Evolutionary conservation across 345 rosid genomes (phyloP).

Genomic region (Crucihimalaya himalaica): DNA sequence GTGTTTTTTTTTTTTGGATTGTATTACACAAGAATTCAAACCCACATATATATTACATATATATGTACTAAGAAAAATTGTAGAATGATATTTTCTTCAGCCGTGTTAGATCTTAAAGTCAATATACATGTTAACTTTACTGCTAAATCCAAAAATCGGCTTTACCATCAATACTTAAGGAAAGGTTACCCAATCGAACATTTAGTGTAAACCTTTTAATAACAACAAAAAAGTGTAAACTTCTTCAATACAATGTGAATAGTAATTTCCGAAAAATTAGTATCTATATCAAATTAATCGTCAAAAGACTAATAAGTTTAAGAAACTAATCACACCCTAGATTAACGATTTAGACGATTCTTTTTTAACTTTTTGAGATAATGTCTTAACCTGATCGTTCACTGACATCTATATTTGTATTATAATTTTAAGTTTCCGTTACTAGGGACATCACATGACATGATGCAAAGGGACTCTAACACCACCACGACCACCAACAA

Average conservation of each 20-base stretch:
- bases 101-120: background rate
- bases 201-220: background rate
- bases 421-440: background rate
- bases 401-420: background rate
- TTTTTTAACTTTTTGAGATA: background rate
- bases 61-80: background rate
- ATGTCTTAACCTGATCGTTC: background rate
- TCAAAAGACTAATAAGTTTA: background rate
- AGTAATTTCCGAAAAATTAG: background rate
- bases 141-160: background rate
- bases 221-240: background rate
- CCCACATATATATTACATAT: background rate
- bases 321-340: background rate
- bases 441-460: slow-evolving; percentile 31
- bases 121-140: background rate
- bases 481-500: background rate
- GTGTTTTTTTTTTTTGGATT: no score
- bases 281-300: background rate
- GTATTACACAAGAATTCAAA: background rate
- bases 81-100: background rate
- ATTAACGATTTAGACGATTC: background rate
- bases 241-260: background rate
- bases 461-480: slow-evolving; percentile 35
- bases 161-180: background rate
- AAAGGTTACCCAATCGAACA: background rate